Percentiles rank a stretch among this genome's conserved stretches.
Evolutionary conservation across 2,329 filamentous ascomycete species (phyloP).

Genomic region (Fonsecaea multimorphosa): DNA sequence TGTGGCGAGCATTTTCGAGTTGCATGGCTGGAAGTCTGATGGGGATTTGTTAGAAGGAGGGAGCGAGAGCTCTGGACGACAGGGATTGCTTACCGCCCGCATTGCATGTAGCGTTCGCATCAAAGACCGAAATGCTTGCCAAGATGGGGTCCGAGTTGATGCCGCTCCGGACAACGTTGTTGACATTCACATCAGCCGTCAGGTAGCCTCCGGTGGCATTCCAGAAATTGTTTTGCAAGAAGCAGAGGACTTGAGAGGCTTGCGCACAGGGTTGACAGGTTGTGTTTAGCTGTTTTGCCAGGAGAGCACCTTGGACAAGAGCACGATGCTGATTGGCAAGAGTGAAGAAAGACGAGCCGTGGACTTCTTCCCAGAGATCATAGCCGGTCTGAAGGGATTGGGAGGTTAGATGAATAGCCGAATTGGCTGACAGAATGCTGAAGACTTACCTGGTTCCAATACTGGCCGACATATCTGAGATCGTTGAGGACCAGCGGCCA

Average conservation of each 20-base stretch:
- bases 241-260: slow-evolving; percentile 74
- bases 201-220: slow-evolving; percentile 62
- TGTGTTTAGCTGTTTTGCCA: slow-evolving; percentile 69
- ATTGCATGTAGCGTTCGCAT: slow-evolving; percentile 68
- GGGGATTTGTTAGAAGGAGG: background rate
- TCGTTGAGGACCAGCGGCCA: slow-evolving; percentile 80
- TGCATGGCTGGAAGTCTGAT: slow-evolving; percentile 70
- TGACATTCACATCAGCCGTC: slow-evolving; percentile 70
- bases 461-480: slow-evolving; percentile 73
- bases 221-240: slow-evolving; percentile 74
- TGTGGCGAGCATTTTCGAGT: slow-evolving; percentile 69
- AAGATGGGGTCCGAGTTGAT: slow-evolving; percentile 76
- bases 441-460: slow-evolving; percentile 63
- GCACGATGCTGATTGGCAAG: slow-evolving; percentile 70
- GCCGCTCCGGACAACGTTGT: slow-evolving; percentile 66
- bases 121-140: slow-evolving; percentile 71
- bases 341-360: slow-evolving; percentile 79
- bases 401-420: background rate
- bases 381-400: slow-evolving; percentile 14
- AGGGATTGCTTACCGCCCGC: slow-evolving; percentile 56
- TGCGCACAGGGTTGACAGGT: slow-evolving; percentile 67
- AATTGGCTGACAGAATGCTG: slow-evolving; percentile 54
- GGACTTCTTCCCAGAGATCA: slow-evolving; percentile 60
- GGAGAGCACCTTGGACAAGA: slow-evolving; percentile 62
- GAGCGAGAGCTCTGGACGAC: background rate